A percentile compares a stretch with the other conserved stretches of the same genome.
Evolutionary conservation across 345 rosid genomes (phyloP).

Genomic region (Eucalyptus sideroxylon): DNA sequence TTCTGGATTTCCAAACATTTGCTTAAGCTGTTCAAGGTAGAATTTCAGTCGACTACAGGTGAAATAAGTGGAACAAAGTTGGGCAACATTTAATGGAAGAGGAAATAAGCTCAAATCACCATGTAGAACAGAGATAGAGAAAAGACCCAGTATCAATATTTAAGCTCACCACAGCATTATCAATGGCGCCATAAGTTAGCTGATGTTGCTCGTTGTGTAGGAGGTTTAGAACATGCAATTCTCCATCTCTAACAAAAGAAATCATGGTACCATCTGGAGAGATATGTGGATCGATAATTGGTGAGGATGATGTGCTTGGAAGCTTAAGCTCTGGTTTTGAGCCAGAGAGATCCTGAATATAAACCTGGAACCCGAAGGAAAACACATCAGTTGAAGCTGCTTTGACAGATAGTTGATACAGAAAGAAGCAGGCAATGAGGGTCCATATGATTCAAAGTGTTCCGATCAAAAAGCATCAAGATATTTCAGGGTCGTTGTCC

Average conservation of each 20-base stretch:
- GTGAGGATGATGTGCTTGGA: slow-evolving; percentile 41
- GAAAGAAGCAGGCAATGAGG: neutral
- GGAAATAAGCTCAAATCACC: neutral
- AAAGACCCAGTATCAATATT: neutral
- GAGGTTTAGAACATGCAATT: slow-evolving; percentile 62
- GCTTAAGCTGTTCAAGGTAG: neutral
- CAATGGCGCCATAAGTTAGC: slow-evolving; percentile 58
- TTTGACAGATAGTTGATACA: neutral
- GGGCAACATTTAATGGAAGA: neutral
- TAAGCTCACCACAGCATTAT: slow-evolving; percentile 41
- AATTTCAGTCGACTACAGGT: neutral
- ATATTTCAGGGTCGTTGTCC: neutral
- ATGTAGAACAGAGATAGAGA: neutral
- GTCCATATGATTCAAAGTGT: neutral
- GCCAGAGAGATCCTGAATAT: slow-evolving; percentile 62
- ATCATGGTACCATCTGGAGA: slow-evolving; percentile 85
- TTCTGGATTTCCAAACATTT: neutral
- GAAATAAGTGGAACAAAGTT: neutral
- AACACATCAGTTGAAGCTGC: neutral
- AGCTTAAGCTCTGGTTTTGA: slow-evolving; percentile 70
- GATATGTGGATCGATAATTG: slow-evolving; percentile 76
- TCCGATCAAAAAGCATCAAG: neutral
- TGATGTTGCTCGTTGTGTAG: slow-evolving; percentile 44
- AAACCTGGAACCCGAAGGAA: slow-evolving; percentile 35
- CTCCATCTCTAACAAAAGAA: slow-evolving; percentile 58